A percentile compares a stretch with the other conserved stretches of the same genome.
Conservation (phyloP, 306 rosid species). For the Ammopiptanthus mongolicus region DNA sequence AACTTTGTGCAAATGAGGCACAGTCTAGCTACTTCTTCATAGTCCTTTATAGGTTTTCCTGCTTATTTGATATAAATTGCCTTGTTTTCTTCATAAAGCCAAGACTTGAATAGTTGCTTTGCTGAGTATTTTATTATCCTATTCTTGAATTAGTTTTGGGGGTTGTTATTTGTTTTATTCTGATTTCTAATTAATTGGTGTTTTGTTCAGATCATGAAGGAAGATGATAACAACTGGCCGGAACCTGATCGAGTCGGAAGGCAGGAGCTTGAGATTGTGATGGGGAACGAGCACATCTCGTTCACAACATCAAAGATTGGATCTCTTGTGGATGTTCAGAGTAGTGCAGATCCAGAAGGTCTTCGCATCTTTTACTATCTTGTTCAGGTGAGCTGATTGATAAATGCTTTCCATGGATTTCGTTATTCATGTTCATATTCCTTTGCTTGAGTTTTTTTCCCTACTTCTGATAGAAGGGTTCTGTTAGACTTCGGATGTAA, state of each 20-base stretch:
- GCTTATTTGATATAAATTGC: no score
- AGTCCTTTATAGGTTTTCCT: no score
- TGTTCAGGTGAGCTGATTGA: slow-evolving; percentile 67
- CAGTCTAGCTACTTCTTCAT: no score
- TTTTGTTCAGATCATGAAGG: slow-evolving; percentile 76
- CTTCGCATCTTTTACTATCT: slow-evolving; percentile 97
- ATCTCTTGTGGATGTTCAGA: slow-evolving; percentile 93
- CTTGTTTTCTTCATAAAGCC: no score
- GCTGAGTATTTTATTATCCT: no score
- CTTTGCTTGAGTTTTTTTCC: not conserved
- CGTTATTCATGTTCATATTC: not conserved
- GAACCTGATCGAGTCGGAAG: slow-evolving; percentile 95
- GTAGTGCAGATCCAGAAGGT: slow-evolving; percentile 99
- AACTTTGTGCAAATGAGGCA: no score
- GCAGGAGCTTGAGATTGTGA: slow-evolving; percentile 96
- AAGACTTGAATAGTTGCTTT: no score
- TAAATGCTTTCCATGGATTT: not conserved
- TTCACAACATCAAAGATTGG: slow-evolving; percentile 97
- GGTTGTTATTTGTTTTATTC: not conserved
- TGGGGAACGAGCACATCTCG: slow-evolving; percentile 97
- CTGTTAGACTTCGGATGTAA: no score
- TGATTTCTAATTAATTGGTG: no score
- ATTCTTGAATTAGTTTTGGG: no score
- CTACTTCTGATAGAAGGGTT: not conserved
- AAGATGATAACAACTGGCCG: slow-evolving; percentile 97